A percentile compares a stretch with the other conserved stretches of the same genome.
These are phyloP conservation scores for Talaromyces sp. DNA, from an alignment of 2,329 filamentous ascomycete species.

Conservation along the genomic window DNA sequence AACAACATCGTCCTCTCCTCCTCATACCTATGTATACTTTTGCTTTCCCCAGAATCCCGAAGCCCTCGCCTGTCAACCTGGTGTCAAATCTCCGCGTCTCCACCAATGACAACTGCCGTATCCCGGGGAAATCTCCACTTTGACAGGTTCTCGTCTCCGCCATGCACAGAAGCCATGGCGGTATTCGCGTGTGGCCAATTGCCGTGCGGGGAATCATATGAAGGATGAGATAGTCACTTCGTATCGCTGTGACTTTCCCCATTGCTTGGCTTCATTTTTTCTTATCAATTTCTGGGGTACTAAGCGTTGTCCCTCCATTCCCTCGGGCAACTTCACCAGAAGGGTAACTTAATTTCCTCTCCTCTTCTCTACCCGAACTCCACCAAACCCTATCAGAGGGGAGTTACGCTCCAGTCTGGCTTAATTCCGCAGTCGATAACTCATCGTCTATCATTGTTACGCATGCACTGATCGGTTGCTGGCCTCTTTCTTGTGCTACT, in stretches of 20 bases:
- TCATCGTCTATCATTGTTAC: neutral
- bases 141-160: neutral
- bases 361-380: constrained; percentile 12
- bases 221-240: neutral
- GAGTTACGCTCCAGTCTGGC: constrained; percentile 5
- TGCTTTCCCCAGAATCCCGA: neutral
- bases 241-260: constrained; percentile 16
- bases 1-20: neutral
- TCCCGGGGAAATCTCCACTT: constrained; percentile 17
- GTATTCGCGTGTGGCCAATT: constrained; percentile 11
- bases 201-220: constrained; percentile 2
- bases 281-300: constrained; percentile 17
- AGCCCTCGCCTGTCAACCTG: no score
- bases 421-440: neutral
- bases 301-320: constrained; percentile 21
- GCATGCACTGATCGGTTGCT: no score
- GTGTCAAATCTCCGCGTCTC: constrained; percentile 13
- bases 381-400: constrained; percentile 23
- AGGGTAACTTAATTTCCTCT: constrained; percentile 5
- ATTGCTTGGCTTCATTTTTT: neutral
- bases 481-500: neutral
- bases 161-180: constrained; percentile 1
- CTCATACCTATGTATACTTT: neutral
- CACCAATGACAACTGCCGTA: constrained; percentile 15
- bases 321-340: constrained; percentile 27